Evolutionary conservation across 805 yeast genomes (phyloP), one percentile per base, ranked within the genome.

Genomic region (Wickerhamomyces strasburgensis): DNA sequence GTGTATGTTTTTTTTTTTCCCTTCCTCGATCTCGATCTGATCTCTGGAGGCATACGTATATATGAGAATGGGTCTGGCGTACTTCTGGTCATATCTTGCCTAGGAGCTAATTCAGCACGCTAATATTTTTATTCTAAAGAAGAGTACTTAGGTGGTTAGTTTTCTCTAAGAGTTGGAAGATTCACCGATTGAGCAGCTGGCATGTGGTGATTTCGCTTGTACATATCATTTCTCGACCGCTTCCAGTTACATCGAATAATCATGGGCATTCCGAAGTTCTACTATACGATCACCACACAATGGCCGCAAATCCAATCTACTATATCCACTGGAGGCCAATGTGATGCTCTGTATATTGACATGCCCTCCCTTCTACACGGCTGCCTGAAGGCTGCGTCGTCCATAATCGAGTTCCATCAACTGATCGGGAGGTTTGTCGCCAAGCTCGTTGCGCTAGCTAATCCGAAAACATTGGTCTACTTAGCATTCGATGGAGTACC

Each of bases 401-500:
- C 36, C 66, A 78, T 49, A 44, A 93, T 85, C 46, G 85, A 84
- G 54, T 82, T 88, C 71, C 82, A 75, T 62, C 75, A 82, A 3
- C 77, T 84, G 11, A 82, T 89, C 29, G 83, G 84, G 62, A 76
- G 80, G 27, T 90, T 88, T 54, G 84, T 90, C 43, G 94, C 84
- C 54, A 95, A 84, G 58, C 65, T 93, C 39, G 84, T 89, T 50
- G 75, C 75, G 38, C 71, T 82, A 16, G 80, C 86, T 42, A 74
- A 74, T 55, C 98, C 97, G 9, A 68, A 77, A 47, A 72, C 82
- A 51, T 70, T 78, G 5, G 78, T 90, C 44, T 88, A 78, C 56
- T 82, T 90, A 90, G 97, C 97, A 2, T 81, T 90, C 49, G 98
- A 90, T 64, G 98, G 98, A 53, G 96, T 87, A 29, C 97, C 98